A percentile compares a stretch with the other conserved stretches of the same genome.
Conservation (phyloP, 1,284 basidiomycete genomes). For the Cryptococcus jaspeensis region DNA sequence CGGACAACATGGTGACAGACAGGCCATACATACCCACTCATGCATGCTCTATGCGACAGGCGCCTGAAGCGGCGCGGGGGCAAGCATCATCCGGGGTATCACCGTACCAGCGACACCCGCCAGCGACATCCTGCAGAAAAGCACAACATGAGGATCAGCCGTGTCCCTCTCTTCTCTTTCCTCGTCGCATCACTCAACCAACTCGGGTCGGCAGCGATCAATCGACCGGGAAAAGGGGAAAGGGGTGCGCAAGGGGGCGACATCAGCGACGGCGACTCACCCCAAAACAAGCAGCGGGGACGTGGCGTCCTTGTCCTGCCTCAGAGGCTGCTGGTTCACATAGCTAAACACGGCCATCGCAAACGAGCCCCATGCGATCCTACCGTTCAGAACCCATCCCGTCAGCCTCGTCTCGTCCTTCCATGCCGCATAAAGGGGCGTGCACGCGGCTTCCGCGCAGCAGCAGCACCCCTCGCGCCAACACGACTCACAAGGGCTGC, state of each 20-base stretch:
- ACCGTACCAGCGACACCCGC: slow-evolving; percentile 40
- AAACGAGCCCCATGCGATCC: slow-evolving; percentile 43
- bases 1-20: background rate
- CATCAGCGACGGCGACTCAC: slow-evolving; percentile 26
- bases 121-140: slow-evolving; percentile 34
- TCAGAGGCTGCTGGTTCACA: slow-evolving; percentile 39
- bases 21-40: background rate
- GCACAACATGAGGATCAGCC: background rate
- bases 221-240: background rate
- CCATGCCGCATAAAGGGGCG: too few species aligned
- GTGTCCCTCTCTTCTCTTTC: background rate
- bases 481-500: slow-evolving; percentile 42
- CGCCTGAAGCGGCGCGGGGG: slow-evolving; percentile 16
- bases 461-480: background rate
- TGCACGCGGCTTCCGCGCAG: background rate
- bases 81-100: slow-evolving; percentile 40
- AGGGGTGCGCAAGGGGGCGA: background rate
- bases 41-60: background rate
- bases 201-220: background rate
- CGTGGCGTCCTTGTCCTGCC: slow-evolving; percentile 33
- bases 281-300: slow-evolving; percentile 40
- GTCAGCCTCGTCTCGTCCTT: background rate
- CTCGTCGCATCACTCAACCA: background rate
- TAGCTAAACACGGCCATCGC: slow-evolving; percentile 33
- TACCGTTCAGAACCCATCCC: slow-evolving; percentile 4